Evolutionary conservation across 2,329 filamentous ascomycete genomes (phyloP).

Genomic region (Juglanconis juglandina): DNA sequence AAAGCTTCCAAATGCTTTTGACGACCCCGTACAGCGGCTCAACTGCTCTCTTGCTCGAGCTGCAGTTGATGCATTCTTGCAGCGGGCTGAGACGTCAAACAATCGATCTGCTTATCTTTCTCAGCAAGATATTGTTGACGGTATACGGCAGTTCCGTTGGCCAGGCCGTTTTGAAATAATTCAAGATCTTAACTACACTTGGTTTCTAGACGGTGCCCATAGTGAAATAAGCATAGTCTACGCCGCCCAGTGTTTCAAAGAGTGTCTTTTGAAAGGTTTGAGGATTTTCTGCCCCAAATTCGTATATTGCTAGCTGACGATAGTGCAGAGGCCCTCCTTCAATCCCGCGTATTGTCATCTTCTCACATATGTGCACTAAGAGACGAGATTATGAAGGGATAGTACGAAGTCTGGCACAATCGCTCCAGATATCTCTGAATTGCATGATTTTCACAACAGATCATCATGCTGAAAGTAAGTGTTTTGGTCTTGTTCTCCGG

Average conservation of each 20-base stretch:
- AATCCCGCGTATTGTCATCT: neutral
- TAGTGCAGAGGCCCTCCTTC: neutral
- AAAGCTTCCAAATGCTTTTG: neutral
- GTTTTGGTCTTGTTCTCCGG: neutral
- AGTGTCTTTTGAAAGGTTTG: neutral
- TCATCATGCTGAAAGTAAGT: neutral
- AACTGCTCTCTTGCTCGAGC: neutral
- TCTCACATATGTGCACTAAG: neutral
- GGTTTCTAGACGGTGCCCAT: neutral
- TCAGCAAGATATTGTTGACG: neutral
- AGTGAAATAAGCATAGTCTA: neutral
- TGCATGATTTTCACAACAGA: neutral
- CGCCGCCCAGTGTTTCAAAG: neutral
- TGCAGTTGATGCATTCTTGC: neutral
- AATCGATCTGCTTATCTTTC: neutral
- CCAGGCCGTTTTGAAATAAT: neutral
- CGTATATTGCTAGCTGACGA: neutral
- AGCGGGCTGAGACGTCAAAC: neutral
- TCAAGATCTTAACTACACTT: neutral
- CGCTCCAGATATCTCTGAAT: neutral
- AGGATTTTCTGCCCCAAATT: neutral
- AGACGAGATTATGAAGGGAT: neutral
- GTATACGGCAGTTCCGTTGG: neutral
- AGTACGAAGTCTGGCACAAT: neutral
- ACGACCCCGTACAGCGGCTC: neutral